These are phyloP conservation scores for Aspergillus kassunensis DNA, from an alignment of 495 filamentous ascomycete species.

Conservation along the genomic window DNA sequence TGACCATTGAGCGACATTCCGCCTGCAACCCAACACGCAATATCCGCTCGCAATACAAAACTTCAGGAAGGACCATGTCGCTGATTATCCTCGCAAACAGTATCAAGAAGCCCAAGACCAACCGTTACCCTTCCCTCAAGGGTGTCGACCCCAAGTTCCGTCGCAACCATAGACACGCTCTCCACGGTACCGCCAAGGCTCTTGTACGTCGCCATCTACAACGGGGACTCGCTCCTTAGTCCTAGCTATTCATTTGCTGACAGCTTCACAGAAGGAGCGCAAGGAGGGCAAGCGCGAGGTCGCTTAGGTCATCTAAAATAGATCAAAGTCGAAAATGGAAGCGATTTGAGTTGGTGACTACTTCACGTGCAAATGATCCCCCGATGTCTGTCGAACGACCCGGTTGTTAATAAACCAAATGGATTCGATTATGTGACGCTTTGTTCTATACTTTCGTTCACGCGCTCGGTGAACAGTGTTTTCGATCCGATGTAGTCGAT, in stretches of 20 bases:
- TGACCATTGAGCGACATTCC: background rate
- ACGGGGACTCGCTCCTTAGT: background rate
- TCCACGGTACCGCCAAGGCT: slow-evolving; percentile 96
- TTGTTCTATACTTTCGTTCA: background rate
- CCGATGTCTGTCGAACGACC: slow-evolving; percentile 14
- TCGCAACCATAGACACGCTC: slow-evolving; percentile 98
- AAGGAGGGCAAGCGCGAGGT: slow-evolving; percentile 93
- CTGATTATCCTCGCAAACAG: slow-evolving; percentile 49
- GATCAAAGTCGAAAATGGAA: slow-evolving; percentile 27
- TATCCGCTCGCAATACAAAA: background rate
- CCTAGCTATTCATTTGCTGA: slow-evolving; percentile 36
- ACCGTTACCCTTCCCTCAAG: slow-evolving; percentile 96
- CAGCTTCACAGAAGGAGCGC: slow-evolving; percentile 78
- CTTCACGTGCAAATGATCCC: slow-evolving; percentile 34
- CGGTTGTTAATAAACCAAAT: slow-evolving; percentile 21
- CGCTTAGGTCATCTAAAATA: slow-evolving; percentile 58
- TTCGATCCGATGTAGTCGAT: slow-evolving; percentile 6
- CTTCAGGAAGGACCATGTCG: slow-evolving; percentile 7
- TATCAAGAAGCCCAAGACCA: slow-evolving; percentile 99
- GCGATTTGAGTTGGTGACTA: slow-evolving; percentile 39
- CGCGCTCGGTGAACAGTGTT: background rate
- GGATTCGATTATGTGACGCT: slow-evolving; percentile 18
- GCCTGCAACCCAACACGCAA: background rate
- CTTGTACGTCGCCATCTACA: slow-evolving; percentile 62
- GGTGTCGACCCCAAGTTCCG: slow-evolving; percentile 99